Evolutionary conservation across 2,329 filamentous ascomycete genomes (phyloP).

Genomic region (Arthroderma sp.): DNA sequence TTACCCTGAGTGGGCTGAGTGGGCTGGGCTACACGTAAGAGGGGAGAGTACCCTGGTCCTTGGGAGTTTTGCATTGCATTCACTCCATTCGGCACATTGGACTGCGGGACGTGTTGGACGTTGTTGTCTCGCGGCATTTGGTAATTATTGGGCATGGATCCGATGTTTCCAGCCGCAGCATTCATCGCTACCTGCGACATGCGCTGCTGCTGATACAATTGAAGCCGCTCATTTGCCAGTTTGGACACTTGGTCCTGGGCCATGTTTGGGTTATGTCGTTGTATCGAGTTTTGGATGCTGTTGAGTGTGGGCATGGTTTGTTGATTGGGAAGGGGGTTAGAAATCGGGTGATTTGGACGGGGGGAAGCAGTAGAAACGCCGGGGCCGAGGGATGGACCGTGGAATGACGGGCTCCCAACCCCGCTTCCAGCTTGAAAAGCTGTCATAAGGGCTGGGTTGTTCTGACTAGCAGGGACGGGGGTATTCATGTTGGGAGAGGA

Average conservation of each 20-base stretch:
- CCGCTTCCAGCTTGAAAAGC: slow-evolving; percentile 30
- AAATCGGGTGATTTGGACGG: slow-evolving; percentile 30
- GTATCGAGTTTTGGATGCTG: slow-evolving; percentile 39
- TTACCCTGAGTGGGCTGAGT: slow-evolving; percentile 20
- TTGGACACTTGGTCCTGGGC: slow-evolving; percentile 41
- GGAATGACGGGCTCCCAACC: slow-evolving; percentile 32
- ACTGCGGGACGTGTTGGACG: slow-evolving; percentile 18
- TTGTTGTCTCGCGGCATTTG: slow-evolving; percentile 27
- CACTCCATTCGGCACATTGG: slow-evolving; percentile 21
- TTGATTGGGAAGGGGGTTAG: slow-evolving; percentile 38
- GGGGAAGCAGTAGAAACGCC: slow-evolving; percentile 34
- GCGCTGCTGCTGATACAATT: slow-evolving; percentile 34
- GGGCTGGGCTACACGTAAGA: slow-evolving; percentile 39
- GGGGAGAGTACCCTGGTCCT: slow-evolving; percentile 39
- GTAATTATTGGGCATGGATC: slow-evolving; percentile 27
- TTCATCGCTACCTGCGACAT: slow-evolving; percentile 41
- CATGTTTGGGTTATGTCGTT: slow-evolving; percentile 38
- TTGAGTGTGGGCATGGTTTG: slow-evolving; percentile 38
- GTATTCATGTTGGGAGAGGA: slow-evolving; percentile 35
- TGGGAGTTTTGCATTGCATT: slow-evolving; percentile 33
- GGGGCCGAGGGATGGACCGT: slow-evolving; percentile 22
- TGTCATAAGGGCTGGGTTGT: slow-evolving; percentile 32
- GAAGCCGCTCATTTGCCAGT: slow-evolving; percentile 39
- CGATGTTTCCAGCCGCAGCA: slow-evolving; percentile 36
- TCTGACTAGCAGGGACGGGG: slow-evolving; percentile 27